A percentile compares a stretch with the other conserved stretches of the same genome.
These are phyloP conservation scores for Basidioascus undulatus DNA, from an alignment of 768 basidiomycete genomes.

Conservation along the genomic window DNA sequence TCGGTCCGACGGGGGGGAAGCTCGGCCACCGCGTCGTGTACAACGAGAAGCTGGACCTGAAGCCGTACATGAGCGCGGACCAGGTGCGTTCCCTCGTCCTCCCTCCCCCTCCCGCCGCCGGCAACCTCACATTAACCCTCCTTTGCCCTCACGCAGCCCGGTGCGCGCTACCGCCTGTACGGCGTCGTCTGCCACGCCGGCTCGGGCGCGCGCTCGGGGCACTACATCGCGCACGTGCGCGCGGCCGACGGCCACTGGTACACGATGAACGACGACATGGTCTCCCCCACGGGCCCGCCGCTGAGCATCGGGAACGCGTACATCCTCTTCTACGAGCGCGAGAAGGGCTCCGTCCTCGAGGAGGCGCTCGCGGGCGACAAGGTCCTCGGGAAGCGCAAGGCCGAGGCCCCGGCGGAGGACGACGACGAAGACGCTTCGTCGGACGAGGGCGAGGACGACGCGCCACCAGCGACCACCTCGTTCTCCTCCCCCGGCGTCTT, in stretches of 20 bases:
- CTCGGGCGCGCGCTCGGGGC: conserved; percentile 76
- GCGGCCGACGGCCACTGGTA: conserved; percentile 47
- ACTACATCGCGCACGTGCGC: conserved; percentile 74
- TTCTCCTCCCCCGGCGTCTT: too few relatives aligned
- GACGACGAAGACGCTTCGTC: too few relatives aligned
- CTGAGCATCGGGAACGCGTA: conserved; percentile 59
- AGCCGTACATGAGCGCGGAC: conserved; percentile 60
- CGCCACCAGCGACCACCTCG: conserved; percentile 6
- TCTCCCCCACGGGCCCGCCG: conserved; percentile 26
- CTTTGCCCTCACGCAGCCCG: too few relatives aligned
- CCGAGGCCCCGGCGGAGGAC: too few relatives aligned
- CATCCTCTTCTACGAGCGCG: conserved; percentile 70
- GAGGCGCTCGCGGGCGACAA: too few relatives aligned
- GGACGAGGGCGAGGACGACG: too few relatives aligned
- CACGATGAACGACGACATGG: conserved; percentile 81
- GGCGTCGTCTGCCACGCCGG: conserved; percentile 87
- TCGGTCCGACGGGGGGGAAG: conserved; percentile 63
- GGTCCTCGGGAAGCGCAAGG: too few relatives aligned
- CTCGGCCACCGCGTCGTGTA: conserved; percentile 55
- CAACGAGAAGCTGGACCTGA: conserved; percentile 43
- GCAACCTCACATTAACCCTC: neutral
- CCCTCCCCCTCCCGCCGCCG: neutral
- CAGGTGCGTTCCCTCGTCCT: conserved; percentile 19
- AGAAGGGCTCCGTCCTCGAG: conserved; percentile 48
- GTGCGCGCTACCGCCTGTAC: conserved; percentile 62